Evolutionary conservation across 192 early-diverging fungal genomes (phyloP).

Genomic region (Umbelopsis sp.): DNA sequence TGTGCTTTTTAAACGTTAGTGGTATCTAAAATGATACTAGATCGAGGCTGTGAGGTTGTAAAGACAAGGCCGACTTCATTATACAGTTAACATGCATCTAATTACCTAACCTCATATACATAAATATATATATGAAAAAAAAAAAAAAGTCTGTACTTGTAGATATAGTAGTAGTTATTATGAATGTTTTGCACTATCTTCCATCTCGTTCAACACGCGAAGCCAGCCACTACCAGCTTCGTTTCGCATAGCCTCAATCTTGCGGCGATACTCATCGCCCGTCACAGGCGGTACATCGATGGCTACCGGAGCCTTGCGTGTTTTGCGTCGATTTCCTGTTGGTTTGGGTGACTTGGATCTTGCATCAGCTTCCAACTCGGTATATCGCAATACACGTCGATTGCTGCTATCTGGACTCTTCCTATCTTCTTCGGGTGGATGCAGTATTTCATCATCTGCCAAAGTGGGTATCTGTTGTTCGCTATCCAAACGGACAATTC

Average conservation of each 20-base stretch:
- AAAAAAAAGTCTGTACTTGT: slow-evolving; percentile 2
- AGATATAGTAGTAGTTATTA: too few relatives aligned
- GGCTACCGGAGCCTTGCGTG: background rate
- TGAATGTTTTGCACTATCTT: slow-evolving; percentile 22
- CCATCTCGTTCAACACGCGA: slow-evolving; percentile 54
- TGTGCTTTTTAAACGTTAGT: too few relatives aligned
- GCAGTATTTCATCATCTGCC: slow-evolving; percentile 22
- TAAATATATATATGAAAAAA: background rate
- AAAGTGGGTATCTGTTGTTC: slow-evolving; percentile 12
- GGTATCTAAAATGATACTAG: too few relatives aligned
- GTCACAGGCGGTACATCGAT: slow-evolving; percentile 15
- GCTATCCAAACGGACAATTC: slow-evolving; percentile 29
- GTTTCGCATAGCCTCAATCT: slow-evolving; percentile 51
- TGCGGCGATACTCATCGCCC: slow-evolving; percentile 44
- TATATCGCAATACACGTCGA: slow-evolving; percentile 12
- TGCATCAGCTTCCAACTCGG: slow-evolving; percentile 2
- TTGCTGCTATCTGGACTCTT: slow-evolving; percentile 1
- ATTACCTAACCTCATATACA: too few relatives aligned
- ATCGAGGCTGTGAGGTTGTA: too few relatives aligned
- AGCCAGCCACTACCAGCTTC: slow-evolving; percentile 59
- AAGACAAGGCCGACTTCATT: too few relatives aligned
- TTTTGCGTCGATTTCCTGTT: background rate
- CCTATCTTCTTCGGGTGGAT: background rate
- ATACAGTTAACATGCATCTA: too few relatives aligned
- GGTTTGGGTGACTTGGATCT: slow-evolving; percentile 3